Evolutionary conservation across 805 yeast species (phyloP), one percentile per base, ranked within the genome.

Genomic region (Diddensiella santjacobensis): DNA sequence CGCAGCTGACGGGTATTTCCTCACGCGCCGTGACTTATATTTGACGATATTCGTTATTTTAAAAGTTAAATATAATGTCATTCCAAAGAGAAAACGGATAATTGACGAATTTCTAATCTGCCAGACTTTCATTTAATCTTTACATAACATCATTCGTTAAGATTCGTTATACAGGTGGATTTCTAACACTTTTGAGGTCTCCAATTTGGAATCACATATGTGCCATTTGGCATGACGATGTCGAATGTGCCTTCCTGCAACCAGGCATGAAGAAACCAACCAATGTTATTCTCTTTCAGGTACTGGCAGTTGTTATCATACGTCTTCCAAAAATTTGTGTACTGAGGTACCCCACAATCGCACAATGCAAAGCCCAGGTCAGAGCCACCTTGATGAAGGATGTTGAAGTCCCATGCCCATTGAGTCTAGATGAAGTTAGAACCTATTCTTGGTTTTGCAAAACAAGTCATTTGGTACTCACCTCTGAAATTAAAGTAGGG

Each of bases 181-280:
- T n/a, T n/a, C 38, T 35, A 35, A 15, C 44, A 41, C 15, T 23
- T 41, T 11, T 22, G 18, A 22, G 44, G 44, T 18, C 23, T 24
- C 44, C 44, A 41, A 15, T 41, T 20, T 13, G 44, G 44, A 4
- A 41, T 41, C 15, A 29, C 44, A 30, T 41, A 41, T 18, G 44
- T 24, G n/a, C 44, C 44, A 41, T 41, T 41, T 11, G 36, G 37
- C 36, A 29, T 41, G 4, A 41, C 35, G 39, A 41, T 41, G 20
- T 41, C 30, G 18, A 41, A 41, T 3, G 44, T 41, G 4, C 44
- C 44, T 29, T 41, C 44, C 23, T 41, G 37, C 8, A 22, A 19
- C 44, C 44, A 41, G 22, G 44, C 35, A n/a, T 41, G 44, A 3
- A 41, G 18, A n/a, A 41, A 41, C 44, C 44, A 41, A 13, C 44